phyloP scores from a whole-genome alignment of 441 rosid species.

The Adansonia gregorii region DNA sequence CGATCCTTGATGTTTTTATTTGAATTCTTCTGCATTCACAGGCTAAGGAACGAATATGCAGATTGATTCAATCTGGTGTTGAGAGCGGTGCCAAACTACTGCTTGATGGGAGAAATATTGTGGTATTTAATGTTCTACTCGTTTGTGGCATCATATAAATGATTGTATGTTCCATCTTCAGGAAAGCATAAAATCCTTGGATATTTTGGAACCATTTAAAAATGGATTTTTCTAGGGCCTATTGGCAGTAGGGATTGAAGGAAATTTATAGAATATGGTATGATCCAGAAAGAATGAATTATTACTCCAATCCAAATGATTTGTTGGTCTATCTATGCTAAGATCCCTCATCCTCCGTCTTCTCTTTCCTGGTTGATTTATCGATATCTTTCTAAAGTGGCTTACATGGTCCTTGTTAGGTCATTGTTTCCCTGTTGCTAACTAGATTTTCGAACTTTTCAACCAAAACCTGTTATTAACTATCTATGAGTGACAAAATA shows the following conservation, averaged over 20 bases:
- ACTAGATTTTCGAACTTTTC: background rate
- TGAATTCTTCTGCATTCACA: slow-evolving; percentile 38
- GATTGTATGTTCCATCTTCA: background rate
- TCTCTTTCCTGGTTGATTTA: background rate
- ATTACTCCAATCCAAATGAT: slow-evolving; percentile 8
- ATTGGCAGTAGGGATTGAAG: background rate
- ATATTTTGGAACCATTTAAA: slow-evolving; percentile 15
- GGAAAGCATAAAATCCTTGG: background rate
- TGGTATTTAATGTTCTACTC: slow-evolving; percentile 45
- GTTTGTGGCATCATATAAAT: slow-evolving; percentile 9
- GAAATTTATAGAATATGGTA: background rate
- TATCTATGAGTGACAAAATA: slow-evolving; percentile 38
- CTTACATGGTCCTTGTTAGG: slow-evolving; percentile 16
- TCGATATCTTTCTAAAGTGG: background rate
- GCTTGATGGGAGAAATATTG: slow-evolving; percentile 84
- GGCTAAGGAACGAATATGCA: slow-evolving; percentile 86
- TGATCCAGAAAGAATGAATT: slow-evolving; percentile 4
- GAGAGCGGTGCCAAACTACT: slow-evolving; percentile 75
- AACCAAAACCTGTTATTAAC: slow-evolving; percentile 6
- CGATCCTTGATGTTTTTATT: slow-evolving; percentile 4
- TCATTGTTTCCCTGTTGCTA: slow-evolving; percentile 16
- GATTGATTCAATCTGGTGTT: slow-evolving; percentile 76
- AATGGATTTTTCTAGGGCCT: slow-evolving; percentile 14
- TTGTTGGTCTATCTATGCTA: background rate
- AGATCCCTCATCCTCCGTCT: slow-evolving; percentile 6